phyloP scores from a whole-genome alignment of 345 rosid species.

The Moricandia arvensis region DNA sequence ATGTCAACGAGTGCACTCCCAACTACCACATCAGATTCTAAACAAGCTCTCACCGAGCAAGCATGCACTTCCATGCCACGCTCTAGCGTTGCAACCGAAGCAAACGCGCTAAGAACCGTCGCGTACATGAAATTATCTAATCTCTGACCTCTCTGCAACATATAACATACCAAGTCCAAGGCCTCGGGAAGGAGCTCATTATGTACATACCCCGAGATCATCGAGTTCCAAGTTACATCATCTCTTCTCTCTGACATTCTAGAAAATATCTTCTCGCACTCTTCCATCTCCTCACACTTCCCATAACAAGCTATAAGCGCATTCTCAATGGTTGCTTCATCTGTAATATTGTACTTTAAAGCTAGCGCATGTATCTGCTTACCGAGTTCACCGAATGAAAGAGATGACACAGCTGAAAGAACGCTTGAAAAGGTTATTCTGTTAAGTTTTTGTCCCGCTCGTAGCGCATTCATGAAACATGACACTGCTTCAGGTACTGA shows the following conservation, averaged over 20 bases:
- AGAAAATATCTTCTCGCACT: slow-evolving; percentile 73
- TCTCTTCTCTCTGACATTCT: slow-evolving; percentile 80
- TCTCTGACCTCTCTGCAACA: slow-evolving; percentile 72
- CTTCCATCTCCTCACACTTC: slow-evolving; percentile 70
- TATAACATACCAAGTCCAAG: slow-evolving; percentile 72
- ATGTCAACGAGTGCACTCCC: slow-evolving; percentile 93
- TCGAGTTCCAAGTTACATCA: slow-evolving; percentile 82
- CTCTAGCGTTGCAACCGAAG: slow-evolving; percentile 84
- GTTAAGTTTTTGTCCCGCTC: slow-evolving; percentile 60
- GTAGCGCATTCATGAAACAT: slow-evolving; percentile 61
- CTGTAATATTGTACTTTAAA: slow-evolving; percentile 48
- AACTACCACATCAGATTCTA: slow-evolving; percentile 81
- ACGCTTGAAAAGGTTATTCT: slow-evolving; percentile 68
- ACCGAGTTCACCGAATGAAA: slow-evolving; percentile 47
- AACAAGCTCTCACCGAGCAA: slow-evolving; percentile 66
- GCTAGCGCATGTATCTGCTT: slow-evolving; percentile 68
- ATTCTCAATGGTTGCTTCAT: slow-evolving; percentile 65
- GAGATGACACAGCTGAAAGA: slow-evolving; percentile 63
- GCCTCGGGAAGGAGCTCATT: slow-evolving; percentile 70
- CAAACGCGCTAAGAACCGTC: slow-evolving; percentile 93
- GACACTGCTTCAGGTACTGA: slow-evolving; percentile 48
- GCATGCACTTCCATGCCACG: slow-evolving; percentile 96
- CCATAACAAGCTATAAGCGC: slow-evolving; percentile 88
- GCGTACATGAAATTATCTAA: slow-evolving; percentile 83
- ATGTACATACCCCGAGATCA: slow-evolving; percentile 86